Conservation (phyloP, 352 stramenopile species). For the Phytophthora fragariaefolia region DNA sequence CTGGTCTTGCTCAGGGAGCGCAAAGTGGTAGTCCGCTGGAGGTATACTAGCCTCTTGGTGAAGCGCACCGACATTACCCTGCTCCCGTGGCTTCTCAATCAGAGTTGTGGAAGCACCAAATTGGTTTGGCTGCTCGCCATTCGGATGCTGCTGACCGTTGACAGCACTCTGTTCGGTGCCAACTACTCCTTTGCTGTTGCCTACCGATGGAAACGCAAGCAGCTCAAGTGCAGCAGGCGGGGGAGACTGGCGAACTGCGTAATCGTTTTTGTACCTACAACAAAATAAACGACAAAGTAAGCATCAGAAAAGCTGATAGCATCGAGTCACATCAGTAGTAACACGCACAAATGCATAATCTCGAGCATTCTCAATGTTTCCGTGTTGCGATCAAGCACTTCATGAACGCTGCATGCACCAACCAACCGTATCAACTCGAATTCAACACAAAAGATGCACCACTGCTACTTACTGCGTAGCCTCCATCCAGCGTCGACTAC, state of each 20-base stretch:
- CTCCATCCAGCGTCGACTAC: slow-evolving; percentile 40
- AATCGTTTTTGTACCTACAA: slow-evolving; percentile 30
- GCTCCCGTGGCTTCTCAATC: slow-evolving; percentile 38
- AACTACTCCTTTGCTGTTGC: background rate
- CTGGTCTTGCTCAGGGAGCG: slow-evolving; percentile 47
- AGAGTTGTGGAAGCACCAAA: slow-evolving; percentile 2
- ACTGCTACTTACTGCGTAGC: slow-evolving; percentile 37
- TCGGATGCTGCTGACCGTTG: slow-evolving; percentile 4
- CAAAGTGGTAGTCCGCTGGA: slow-evolving; percentile 68
- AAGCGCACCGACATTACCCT: slow-evolving; percentile 9
- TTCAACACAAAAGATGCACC: background rate
- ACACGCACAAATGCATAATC: slow-evolving; percentile 58
- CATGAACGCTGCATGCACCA: slow-evolving; percentile 34
- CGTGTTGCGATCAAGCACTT: slow-evolving; percentile 60
- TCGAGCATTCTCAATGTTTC: slow-evolving; percentile 73
- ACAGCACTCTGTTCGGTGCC: slow-evolving; percentile 1
- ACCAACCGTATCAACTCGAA: slow-evolving; percentile 1
- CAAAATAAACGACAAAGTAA: slow-evolving; percentile 6
- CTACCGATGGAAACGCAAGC: slow-evolving; percentile 30
- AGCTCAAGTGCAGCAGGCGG: slow-evolving; percentile 22
- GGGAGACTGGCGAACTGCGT: slow-evolving; percentile 11
- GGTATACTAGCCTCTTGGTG: slow-evolving; percentile 19
- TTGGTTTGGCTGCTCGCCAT: slow-evolving; percentile 1
- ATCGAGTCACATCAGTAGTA: background rate
- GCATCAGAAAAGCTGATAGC: background rate